A percentile compares a stretch with the other conserved stretches of the same genome.
These are phyloP conservation scores for Coleophoma cylindrospora DNA, from an alignment of 2,329 filamentous ascomycete genomes.

Conservation along the genomic window DNA sequence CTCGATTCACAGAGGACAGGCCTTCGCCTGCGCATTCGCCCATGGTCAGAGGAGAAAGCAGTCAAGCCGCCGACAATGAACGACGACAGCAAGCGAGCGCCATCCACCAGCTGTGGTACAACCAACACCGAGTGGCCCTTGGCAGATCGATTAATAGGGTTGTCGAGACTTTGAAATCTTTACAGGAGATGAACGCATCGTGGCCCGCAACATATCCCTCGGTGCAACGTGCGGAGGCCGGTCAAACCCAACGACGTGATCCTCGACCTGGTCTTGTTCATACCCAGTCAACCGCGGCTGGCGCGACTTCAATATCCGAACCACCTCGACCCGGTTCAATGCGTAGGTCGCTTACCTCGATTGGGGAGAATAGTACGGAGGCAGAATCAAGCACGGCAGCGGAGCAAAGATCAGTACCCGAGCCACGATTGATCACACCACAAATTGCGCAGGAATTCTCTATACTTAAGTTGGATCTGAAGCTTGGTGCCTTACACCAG, in stretches of 20 bases:
- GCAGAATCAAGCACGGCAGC: conserved; percentile 70
- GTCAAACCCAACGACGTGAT: conserved; percentile 39
- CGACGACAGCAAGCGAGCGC: conserved; percentile 70
- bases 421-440: conserved; percentile 82
- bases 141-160: conserved; percentile 82
- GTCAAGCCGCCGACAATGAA: conserved; percentile 50
- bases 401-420: conserved; percentile 54
- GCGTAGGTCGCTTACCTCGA: conserved; percentile 67
- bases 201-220: conserved; percentile 97
- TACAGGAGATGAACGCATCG: conserved; percentile 83
- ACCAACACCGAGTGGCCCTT: conserved; percentile 83
- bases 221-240: conserved; percentile 55
- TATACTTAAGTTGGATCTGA: conserved; percentile 88
- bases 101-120: conserved; percentile 91
- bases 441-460: conserved; percentile 96
- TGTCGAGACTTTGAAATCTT: conserved; percentile 73
- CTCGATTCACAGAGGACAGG: conserved; percentile 40
- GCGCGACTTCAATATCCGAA: conserved; percentile 20
- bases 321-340: conserved; percentile 45
- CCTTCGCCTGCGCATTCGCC: conserved; percentile 36
- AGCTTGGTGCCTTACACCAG: conserved; percentile 81
- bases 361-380: conserved; percentile 48
- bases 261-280: conserved; percentile 59
- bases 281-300: conserved; percentile 48
- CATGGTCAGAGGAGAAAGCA: conserved; percentile 15